phyloP scores from a whole-genome alignment of 192 early-diverging fungal genomes.

The Dissophora globulifera region DNA sequence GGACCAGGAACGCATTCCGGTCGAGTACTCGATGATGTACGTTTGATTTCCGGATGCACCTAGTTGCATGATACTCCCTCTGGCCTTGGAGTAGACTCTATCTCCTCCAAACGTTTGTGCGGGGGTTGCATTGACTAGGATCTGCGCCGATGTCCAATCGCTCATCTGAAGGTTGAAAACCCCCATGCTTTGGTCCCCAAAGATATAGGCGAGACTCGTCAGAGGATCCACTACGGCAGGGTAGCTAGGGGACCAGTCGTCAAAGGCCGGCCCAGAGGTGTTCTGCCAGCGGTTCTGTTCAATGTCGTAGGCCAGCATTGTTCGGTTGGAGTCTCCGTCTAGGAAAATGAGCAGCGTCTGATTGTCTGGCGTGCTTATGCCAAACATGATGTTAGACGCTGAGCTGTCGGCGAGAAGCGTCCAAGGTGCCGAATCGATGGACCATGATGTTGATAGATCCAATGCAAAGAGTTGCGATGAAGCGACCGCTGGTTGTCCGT shows the following conservation, averaged over 20 bases:
- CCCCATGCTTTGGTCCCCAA: no score
- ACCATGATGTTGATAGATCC: slow-evolving; percentile 12
- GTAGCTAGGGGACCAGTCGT: no score
- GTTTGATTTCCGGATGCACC: background rate
- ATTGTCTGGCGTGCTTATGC: background rate
- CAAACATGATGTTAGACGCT: background rate
- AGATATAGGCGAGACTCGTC: background rate
- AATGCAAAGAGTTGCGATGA: slow-evolving; percentile 5
- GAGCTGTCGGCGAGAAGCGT: background rate
- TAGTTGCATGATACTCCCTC: slow-evolving; percentile 8
- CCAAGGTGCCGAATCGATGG: slow-evolving; percentile 4
- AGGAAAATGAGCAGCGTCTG: background rate
- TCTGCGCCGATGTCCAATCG: no score
- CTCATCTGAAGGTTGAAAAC: no score
- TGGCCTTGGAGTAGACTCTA: background rate
- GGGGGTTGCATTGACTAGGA: no score
- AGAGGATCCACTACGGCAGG: no score
- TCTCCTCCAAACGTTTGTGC: no score
- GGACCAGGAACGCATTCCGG: background rate
- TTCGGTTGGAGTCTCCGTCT: no score
- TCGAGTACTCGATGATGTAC: slow-evolving; percentile 12
- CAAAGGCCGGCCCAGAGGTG: no score
- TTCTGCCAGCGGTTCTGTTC: background rate
- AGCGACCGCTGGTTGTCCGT: background rate
- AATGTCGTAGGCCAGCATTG: background rate